Conservation (phyloP, 805 yeast genomes). For the Kodamaea fukazawae region DNA sequence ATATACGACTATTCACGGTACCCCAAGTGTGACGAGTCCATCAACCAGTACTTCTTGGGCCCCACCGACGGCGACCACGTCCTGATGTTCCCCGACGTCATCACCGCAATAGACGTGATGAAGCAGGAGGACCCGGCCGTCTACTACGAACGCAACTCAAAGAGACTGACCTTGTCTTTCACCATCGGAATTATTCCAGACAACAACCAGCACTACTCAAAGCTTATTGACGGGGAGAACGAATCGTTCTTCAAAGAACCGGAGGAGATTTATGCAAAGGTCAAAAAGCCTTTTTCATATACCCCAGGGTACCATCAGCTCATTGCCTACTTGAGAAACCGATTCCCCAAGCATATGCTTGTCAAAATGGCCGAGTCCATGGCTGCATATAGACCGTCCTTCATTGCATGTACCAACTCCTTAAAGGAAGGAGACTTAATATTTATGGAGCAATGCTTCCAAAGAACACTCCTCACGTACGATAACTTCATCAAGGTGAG, state of each 20-base stretch:
- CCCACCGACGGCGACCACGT: conserved; percentile 39
- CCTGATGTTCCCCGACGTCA: conserved; percentile 59
- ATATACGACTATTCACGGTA: conserved; percentile 19
- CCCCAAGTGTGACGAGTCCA: conserved; percentile 53
- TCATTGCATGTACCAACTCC: conserved; percentile 87
- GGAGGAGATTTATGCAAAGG: conserved; percentile 74
- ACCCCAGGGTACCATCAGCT: conserved; percentile 88
- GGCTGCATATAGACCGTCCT: conserved; percentile 89
- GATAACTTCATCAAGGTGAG: conserved; percentile 78
- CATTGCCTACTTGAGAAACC: conserved; percentile 63
- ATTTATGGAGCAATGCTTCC: conserved; percentile 95
- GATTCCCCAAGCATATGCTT: conserved; percentile 69
- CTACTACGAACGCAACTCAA: conserved; percentile 36
- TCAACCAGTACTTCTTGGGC: conserved; percentile 70
- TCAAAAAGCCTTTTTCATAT: conserved; percentile 76
- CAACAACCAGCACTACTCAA: conserved; percentile 23
- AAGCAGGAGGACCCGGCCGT: conserved; percentile 40
- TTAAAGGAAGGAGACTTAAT: conserved; percentile 87
- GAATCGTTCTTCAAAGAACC: conserved; percentile 50
- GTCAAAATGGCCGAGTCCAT: conserved; percentile 82
- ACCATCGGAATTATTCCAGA: conserved; percentile 45
- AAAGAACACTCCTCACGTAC: conserved; percentile 84
- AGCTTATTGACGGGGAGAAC: conserved; percentile 14
- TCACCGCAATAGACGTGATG: conserved; percentile 42
- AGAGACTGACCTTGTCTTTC: conserved; percentile 43